These are phyloP conservation scores for Cytospora schulzeri DNA, from an alignment of 2,329 filamentous ascomycete species.

Conservation along the genomic window DNA sequence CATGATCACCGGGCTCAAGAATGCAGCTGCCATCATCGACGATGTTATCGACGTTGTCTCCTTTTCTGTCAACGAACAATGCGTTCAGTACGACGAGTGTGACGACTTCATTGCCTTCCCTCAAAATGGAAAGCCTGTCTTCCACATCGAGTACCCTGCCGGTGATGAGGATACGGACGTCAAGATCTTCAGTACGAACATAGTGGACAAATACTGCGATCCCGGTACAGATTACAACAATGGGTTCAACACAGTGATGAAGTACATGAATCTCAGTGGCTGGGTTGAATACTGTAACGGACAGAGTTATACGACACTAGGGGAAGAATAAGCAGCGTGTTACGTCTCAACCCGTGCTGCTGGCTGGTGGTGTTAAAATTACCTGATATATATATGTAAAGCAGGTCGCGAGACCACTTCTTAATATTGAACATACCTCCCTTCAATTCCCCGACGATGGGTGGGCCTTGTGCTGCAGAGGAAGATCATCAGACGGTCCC, in stretches of 20 bases:
- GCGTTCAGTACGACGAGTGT: constrained; percentile 56
- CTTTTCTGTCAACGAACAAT: constrained; percentile 69
- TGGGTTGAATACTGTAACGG: constrained; percentile 61
- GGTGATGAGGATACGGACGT: constrained; percentile 38
- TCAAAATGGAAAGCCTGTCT: constrained; percentile 58
- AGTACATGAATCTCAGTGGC: constrained; percentile 64
- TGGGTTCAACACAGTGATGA: constrained; percentile 66
- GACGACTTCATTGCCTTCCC: constrained; percentile 52
- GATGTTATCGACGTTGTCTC: constrained; percentile 53
- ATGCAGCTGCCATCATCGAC: constrained; percentile 62
- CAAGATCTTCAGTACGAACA: constrained; percentile 16
- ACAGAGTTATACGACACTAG: constrained; percentile 29
- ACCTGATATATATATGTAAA: background rate
- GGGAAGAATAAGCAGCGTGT: constrained; percentile 1
- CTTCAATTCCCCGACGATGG: background rate
- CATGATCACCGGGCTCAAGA: constrained; percentile 69
- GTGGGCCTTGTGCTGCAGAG: background rate
- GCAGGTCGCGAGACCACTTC: background rate
- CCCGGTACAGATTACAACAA: constrained; percentile 32
- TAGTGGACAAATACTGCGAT: constrained; percentile 17
- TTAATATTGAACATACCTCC: background rate
- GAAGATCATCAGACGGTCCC: background rate
- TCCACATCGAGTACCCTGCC: constrained; percentile 63
- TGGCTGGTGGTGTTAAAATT: background rate
- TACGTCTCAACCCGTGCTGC: background rate